Conservation (phyloP, 257 asterid genomes). For the Galeopsis tetrahit region DNA sequence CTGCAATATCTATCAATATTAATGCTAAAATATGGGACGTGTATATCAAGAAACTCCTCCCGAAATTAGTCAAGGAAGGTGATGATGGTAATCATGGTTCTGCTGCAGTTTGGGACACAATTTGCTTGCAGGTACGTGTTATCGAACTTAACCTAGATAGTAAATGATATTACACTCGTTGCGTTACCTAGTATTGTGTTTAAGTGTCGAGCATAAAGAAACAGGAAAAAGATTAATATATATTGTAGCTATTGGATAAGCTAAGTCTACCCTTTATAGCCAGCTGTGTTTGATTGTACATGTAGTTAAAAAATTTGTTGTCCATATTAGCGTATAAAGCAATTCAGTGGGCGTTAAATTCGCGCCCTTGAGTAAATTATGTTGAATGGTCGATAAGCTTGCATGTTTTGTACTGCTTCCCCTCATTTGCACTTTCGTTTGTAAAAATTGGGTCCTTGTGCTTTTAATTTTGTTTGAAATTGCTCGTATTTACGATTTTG, state of each 20-base stretch:
- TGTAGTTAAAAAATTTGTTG: too few species aligned
- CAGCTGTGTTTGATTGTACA: too few species aligned
- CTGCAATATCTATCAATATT: conserved; percentile 68
- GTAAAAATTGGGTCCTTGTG: not conserved
- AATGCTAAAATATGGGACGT: conserved; percentile 69
- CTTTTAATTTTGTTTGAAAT: not conserved
- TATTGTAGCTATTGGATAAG: not conserved
- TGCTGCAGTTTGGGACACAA: conserved; percentile 70
- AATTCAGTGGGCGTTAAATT: too few species aligned
- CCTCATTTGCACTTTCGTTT: not conserved
- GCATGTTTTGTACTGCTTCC: conserved; percentile 4
- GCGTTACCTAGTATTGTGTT: not conserved
- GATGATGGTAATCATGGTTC: conserved; percentile 89
- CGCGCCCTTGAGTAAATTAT: not conserved
- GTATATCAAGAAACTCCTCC: conserved; percentile 80
- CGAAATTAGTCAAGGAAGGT: conserved; percentile 75
- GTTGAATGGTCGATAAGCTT: not conserved
- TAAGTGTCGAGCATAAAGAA: not conserved
- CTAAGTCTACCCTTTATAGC: too few species aligned
- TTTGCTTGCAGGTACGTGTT: conserved; percentile 80
- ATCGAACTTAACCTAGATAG: not conserved
- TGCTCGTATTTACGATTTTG: not conserved
- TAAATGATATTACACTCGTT: not conserved
- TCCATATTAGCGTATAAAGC: too few species aligned
- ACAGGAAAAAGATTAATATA: not conserved